These are phyloP conservation scores for Aspergillus japonicus DNA, from an alignment of 2,329 filamentous ascomycete species.

Conservation along the genomic window DNA sequence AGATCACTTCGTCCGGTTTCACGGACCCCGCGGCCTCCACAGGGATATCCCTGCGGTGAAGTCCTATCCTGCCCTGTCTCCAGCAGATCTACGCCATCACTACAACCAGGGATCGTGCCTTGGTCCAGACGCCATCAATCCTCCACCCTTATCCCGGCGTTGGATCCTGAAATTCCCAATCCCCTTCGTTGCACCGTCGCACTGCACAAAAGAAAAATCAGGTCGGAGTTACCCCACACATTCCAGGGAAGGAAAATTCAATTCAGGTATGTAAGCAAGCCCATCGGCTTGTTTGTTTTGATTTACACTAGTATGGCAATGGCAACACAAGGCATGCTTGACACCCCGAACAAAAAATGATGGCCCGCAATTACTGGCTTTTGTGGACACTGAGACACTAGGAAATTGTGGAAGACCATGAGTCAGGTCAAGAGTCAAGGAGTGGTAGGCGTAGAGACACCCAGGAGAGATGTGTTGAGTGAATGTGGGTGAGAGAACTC, in stretches of 20 bases:
- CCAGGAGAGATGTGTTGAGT: not conserved
- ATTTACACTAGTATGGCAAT: not conserved
- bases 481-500: not conserved
- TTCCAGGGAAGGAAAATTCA: not conserved
- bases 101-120: not conserved
- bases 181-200: not conserved
- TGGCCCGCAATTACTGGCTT: not conserved
- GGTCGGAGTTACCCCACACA: constrained; percentile 2
- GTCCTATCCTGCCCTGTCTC: not conserved
- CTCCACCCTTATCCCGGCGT: not conserved
- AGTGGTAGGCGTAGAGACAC: not conserved
- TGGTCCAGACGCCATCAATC: not conserved
- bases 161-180: not conserved
- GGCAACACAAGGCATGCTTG: not conserved
- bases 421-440: not conserved
- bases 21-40: too few relatives aligned
- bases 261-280: not conserved
- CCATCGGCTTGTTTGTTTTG: not conserved
- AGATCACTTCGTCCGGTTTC: too few relatives aligned
- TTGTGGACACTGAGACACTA: not conserved
- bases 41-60: not conserved
- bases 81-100: not conserved
- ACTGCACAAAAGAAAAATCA: not conserved
- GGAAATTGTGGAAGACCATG: not conserved
- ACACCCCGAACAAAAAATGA: not conserved